These are phyloP conservation scores for Blumeria graminis DNA, from an alignment of 2,329 filamentous ascomycete species.

Conservation along the genomic window DNA sequence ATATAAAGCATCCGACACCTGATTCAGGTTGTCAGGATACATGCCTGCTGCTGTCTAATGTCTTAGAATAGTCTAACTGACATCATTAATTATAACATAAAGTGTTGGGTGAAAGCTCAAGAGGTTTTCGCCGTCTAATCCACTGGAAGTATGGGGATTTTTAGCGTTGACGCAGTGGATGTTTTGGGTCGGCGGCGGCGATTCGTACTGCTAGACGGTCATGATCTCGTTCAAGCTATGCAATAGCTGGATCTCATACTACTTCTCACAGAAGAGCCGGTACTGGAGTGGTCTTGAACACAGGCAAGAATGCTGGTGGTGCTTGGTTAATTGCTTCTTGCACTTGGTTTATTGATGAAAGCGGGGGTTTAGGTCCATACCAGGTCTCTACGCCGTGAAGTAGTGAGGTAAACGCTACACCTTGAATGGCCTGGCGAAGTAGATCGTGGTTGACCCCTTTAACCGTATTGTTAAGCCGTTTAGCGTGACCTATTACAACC, in stretches of 20 bases:
- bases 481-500: neutral
- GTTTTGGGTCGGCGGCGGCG: neutral
- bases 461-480: neutral
- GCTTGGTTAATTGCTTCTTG: neutral
- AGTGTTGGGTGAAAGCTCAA: neutral
- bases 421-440: neutral
- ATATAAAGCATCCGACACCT: no score
- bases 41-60: no score
- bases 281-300: neutral
- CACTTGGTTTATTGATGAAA: neutral
- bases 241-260: neutral
- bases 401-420: neutral
- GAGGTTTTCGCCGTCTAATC: neutral
- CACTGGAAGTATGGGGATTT: neutral
- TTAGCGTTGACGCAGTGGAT: neutral
- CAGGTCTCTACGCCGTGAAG: neutral
- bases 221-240: neutral
- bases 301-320: neutral
- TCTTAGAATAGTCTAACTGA: no score
- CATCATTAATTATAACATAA: no score
- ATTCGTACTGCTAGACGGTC: neutral
- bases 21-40: no score
- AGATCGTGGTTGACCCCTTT: neutral
- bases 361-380: neutral
- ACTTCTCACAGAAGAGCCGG: neutral